Conservation (phyloP, 768 basidiomycete species). For the Cystobasidium ongulense region DNA sequence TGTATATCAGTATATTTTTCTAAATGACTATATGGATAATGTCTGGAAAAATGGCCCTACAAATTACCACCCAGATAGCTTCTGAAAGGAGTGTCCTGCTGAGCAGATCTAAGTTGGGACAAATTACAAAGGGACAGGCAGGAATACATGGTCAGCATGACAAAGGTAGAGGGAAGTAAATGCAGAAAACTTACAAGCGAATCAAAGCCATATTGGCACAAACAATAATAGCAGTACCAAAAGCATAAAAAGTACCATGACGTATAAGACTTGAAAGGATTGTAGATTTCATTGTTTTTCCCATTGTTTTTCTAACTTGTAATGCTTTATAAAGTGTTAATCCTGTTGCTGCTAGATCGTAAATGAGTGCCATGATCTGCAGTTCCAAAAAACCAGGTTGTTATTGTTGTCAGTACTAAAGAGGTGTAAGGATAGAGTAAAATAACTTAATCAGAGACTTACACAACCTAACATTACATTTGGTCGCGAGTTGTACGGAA, state of each 20-base stretch:
- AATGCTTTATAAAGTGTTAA: conserved; percentile 3
- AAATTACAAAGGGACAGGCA: no score
- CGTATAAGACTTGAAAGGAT: background rate
- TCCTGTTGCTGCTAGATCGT: background rate
- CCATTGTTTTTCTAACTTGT: background rate
- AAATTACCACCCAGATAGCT: background rate
- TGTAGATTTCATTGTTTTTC: background rate
- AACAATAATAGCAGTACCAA: background rate
- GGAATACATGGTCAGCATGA: background rate
- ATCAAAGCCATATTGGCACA: conserved; percentile 3
- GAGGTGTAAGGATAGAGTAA: no score
- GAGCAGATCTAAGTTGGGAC: no score
- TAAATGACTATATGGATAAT: background rate
- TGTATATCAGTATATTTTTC: no score
- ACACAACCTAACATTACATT: background rate
- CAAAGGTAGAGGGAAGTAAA: no score
- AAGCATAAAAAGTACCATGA: background rate
- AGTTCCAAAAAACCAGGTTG: background rate
- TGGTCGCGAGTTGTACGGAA: background rate
- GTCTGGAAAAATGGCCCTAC: background rate
- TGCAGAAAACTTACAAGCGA: background rate
- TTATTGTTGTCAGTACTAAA: no score
- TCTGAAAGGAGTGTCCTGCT: background rate
- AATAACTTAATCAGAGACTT: background rate
- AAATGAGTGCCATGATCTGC: conserved; percentile 3